Conservation (phyloP, 441 rosid species). For the Pelargonium australe region DNA sequence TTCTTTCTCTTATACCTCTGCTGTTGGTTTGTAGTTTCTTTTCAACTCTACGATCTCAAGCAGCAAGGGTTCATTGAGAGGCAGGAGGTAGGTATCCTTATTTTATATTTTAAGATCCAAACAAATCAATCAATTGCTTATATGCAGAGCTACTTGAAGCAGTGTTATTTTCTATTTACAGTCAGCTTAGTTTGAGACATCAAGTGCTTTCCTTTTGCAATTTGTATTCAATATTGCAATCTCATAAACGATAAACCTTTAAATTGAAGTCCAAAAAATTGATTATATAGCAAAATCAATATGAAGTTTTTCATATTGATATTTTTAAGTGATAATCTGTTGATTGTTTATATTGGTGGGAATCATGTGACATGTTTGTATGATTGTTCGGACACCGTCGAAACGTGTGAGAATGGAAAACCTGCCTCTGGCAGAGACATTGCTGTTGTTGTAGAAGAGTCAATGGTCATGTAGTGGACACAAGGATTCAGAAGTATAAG, state of each 20-base stretch:
- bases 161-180: not conserved
- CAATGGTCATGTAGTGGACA: too few relatives aligned
- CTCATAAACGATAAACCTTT: not conserved
- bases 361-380: not conserved
- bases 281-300: not conserved
- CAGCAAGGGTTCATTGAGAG: slow-evolving; percentile 96
- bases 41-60: slow-evolving; percentile 86
- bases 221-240: not conserved
- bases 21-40: slow-evolving; percentile 55
- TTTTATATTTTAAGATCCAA: not conserved
- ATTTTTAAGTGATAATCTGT: not conserved
- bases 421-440: too few relatives aligned
- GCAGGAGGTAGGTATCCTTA: slow-evolving; percentile 47
- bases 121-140: not conserved
- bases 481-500: too few relatives aligned
- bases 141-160: not conserved
- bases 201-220: not conserved
- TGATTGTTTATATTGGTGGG: not conserved
- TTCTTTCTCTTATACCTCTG: slow-evolving; percentile 12
- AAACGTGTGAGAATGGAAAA: not conserved
- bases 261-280: not conserved
- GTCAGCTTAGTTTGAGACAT: not conserved
- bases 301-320: not conserved
- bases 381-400: not conserved
- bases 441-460: too few relatives aligned